Conservation (phyloP, 1,284 basidiomycete genomes). For the Ceratorhiza oryzae-sativae region DNA sequence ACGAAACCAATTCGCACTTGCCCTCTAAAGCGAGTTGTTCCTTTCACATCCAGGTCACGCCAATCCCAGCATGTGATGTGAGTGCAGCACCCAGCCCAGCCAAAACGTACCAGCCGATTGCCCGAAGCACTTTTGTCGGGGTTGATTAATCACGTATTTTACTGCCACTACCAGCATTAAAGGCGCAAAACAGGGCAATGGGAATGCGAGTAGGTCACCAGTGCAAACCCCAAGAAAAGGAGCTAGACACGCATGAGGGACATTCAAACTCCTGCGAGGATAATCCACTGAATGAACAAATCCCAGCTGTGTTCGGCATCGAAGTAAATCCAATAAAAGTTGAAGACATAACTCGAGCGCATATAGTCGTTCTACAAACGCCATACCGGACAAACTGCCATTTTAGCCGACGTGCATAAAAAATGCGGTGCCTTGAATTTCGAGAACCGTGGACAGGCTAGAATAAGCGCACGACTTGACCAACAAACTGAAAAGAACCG, state of each 20-base stretch:
- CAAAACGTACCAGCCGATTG: constrained; percentile 51
- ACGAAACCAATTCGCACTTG: background rate
- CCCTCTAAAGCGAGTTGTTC: constrained; percentile 28
- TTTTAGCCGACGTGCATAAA: constrained; percentile 50
- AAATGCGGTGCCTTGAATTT: too few species aligned
- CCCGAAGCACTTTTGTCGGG: constrained; percentile 44
- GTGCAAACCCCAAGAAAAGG: constrained; percentile 46
- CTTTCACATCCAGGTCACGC: constrained; percentile 45
- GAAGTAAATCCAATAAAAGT: constrained; percentile 53
- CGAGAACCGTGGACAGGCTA: constrained; percentile 39
- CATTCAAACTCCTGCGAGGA: constrained; percentile 45
- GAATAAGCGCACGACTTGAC: constrained; percentile 43
- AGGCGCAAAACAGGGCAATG: constrained; percentile 52
- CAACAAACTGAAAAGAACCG: constrained; percentile 50
- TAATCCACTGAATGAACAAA: constrained; percentile 53
- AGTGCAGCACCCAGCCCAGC: constrained; percentile 51
- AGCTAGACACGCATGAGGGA: too few species aligned
- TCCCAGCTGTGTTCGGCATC: constrained; percentile 46
- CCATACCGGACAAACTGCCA: too few species aligned
- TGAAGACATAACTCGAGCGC: constrained; percentile 54
- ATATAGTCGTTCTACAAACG: constrained; percentile 50
- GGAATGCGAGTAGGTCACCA: constrained; percentile 49
- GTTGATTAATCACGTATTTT: constrained; percentile 47
- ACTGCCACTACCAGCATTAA: constrained; percentile 52
- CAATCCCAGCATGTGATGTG: constrained; percentile 50